A percentile compares a stretch with the other conserved stretches of the same genome.
These are phyloP conservation scores for Plasmodium ovale DNA, from an alignment of 169 alveolate genomes.

Conservation along the genomic window DNA sequence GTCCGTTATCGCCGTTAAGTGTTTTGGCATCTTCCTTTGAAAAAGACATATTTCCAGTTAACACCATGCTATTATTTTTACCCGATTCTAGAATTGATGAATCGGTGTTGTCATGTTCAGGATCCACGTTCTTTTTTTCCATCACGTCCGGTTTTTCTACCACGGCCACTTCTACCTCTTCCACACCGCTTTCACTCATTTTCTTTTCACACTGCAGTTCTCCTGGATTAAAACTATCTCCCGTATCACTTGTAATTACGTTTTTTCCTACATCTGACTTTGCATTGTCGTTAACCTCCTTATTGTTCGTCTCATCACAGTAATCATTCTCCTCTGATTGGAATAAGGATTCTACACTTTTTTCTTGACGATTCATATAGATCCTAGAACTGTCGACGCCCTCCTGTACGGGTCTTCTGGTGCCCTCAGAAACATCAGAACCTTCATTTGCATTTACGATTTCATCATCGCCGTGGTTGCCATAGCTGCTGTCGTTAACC, in stretches of 20 bases:
- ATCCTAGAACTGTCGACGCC: conserved; percentile 8
- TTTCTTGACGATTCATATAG: conserved; percentile 1
- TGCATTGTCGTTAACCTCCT: not conserved
- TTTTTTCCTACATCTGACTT: not conserved
- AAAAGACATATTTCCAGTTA: conserved; percentile 7
- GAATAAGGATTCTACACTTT: not conserved
- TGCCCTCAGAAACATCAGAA: conserved; percentile 13
- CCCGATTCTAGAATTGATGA: not conserved
- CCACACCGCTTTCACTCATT: not conserved
- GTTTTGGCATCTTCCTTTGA: conserved; percentile 8
- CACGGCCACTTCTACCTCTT: not conserved
- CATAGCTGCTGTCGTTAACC: too few species aligned
- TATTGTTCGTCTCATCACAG: conserved; percentile 11
- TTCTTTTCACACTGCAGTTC: conserved; percentile 1
- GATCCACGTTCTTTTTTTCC: not conserved
- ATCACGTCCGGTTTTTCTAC: not conserved
- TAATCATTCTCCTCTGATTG: conserved; percentile 5
- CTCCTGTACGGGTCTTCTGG: conserved; percentile 8
- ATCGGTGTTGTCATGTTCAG: not conserved
- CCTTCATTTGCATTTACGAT: conserved; percentile 51
- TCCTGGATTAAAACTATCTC: not conserved
- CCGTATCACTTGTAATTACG: not conserved
- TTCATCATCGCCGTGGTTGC: too few species aligned
- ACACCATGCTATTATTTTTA: conserved; percentile 12
- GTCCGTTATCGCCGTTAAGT: not conserved